These are phyloP conservation scores for Coemansia sp. DNA, from an alignment of 192 early-diverging fungal species.

Conservation along the genomic window DNA sequence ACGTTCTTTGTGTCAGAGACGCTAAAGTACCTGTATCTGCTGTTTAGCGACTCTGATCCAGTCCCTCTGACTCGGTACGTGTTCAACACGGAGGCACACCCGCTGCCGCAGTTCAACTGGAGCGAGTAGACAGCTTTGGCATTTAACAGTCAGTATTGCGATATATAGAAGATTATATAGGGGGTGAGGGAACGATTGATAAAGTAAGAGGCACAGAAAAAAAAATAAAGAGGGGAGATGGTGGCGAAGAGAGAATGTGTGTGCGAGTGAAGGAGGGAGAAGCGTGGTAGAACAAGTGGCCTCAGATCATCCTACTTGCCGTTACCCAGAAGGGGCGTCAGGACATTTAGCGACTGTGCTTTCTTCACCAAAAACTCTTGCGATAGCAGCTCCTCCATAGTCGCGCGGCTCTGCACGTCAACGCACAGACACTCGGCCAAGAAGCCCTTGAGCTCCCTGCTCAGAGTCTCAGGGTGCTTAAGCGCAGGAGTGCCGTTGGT, in stretches of 20 bases:
- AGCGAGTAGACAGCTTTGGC: not conserved
- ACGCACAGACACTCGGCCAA: conserved; percentile 86
- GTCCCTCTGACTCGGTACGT: conserved; percentile 83
- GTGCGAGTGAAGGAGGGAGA: conserved; percentile 1
- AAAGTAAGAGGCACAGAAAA: not conserved
- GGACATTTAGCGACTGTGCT: conserved; percentile 35
- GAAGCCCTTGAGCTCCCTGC: conserved; percentile 82
- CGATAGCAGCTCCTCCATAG: conserved; percentile 75
- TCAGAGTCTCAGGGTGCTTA: conserved; percentile 82
- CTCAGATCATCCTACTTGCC: conserved; percentile 11
- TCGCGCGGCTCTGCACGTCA: conserved; percentile 82
- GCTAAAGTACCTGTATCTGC: conserved; percentile 91
- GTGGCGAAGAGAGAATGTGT: not conserved
- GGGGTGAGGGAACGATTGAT: not conserved
- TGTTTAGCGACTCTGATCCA: conserved; percentile 66
- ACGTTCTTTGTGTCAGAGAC: conserved; percentile 94
- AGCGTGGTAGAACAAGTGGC: not conserved
- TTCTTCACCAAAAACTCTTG: conserved; percentile 62
- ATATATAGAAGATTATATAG: not conserved
- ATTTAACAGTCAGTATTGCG: too few relatives aligned
- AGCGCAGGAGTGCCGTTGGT: conserved; percentile 95
- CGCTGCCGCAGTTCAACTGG: conserved; percentile 56
- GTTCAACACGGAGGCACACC: conserved; percentile 96
- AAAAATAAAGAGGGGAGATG: conserved; percentile 6
- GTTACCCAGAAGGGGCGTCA: conserved; percentile 33